Evolutionary conservation across 2,329 filamentous ascomycete genomes (phyloP).

Genomic region (Thelonectria rubi): DNA sequence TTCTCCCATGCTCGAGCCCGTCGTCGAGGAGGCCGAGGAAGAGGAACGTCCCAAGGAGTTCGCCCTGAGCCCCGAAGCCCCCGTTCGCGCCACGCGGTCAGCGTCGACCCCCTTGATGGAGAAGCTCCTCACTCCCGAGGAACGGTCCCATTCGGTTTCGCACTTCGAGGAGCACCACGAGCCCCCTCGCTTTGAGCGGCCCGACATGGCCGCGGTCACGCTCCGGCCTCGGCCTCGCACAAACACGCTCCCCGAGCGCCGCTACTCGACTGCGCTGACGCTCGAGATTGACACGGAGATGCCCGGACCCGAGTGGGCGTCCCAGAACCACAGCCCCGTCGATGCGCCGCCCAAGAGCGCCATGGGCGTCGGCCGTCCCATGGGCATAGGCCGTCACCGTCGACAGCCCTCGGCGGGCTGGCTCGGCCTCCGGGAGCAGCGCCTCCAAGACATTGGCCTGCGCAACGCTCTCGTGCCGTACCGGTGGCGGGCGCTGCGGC

Average conservation of each 20-base stretch:
- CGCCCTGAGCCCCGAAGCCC: constrained; percentile 18
- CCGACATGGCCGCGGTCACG: constrained; percentile 21
- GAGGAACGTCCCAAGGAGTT: constrained; percentile 19
- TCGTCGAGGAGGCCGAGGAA: constrained; percentile 33
- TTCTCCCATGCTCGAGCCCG: constrained; percentile 33
- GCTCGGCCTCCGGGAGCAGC: constrained; percentile 39
- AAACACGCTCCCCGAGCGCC: constrained; percentile 36
- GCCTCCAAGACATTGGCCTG: constrained; percentile 39
- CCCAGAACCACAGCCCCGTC: constrained; percentile 31
- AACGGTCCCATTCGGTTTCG: constrained; percentile 24
- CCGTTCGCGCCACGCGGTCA: constrained; percentile 21
- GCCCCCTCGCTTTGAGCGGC: constrained; percentile 24
- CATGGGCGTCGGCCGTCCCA: constrained; percentile 21
- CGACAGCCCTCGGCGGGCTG: constrained; percentile 40
- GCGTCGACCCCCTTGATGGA: constrained; percentile 32
- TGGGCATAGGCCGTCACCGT: constrained; percentile 25
- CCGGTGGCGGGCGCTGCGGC: constrained; percentile 38
- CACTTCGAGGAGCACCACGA: constrained; percentile 27
- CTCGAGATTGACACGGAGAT: constrained; percentile 35
- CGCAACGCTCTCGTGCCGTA: constrained; percentile 42
- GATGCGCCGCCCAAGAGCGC: constrained; percentile 37
- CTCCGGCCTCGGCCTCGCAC: constrained; percentile 32
- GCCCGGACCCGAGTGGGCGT: constrained; percentile 27
- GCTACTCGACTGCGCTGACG: constrained; percentile 40
- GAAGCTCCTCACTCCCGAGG: constrained; percentile 24